Base-by-base conservation (phyloP, 1,139 yeast genomes). In the Yamadazyma sp. region DNA sequence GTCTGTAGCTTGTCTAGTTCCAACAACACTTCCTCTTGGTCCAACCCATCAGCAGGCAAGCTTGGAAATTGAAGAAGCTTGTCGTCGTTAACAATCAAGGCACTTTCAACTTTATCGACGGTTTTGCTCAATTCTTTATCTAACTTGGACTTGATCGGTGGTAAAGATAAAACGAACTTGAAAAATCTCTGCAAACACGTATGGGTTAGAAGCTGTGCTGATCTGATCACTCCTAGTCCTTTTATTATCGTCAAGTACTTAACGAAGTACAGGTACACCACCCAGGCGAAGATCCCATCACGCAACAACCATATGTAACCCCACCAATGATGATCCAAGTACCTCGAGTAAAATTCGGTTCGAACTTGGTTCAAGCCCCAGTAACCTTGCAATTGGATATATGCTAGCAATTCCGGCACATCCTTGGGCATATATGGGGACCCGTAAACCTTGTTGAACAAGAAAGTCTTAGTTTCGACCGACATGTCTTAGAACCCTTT, bases 1-100 rank as follows among this genome's bases (percentile, higher is more conserved):
- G 58, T 54, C 25, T 75, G 68, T 17, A 77, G 60, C 23, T 63
- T 62, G 33, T 76, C 75, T 46, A 88, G 63, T 47, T 81, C 80
- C 1, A 54, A 50, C 16, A 69, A 38, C 3, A 87, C 71, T 11
- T 59, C 58, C 0, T 54, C 60, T n/a, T 66, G 61, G 1, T 71
- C 33, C 44, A 86, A 55, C 0, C 96, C 96, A 0, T 55, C 40
- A 3, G 49, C 53, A 0, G 96, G 96, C 5, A 89, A 58, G 17
- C 52, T 44, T 1, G 66, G 57, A 51, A 81, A 79, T 48, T 77
- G 79, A 11, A 62, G 57, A 35, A 82, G 59, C 0, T 55, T 52
- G 0, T 66, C 63, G 43, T 79, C 76, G 47, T 78, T 78, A 40
- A 69, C 67, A 40, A 87, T 74, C 42, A 87, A 52, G 22, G 72